Evolutionary conservation across 2,329 filamentous ascomycete genomes (phyloP), one percentile per base, ranked within the genome.

Genomic region (Pseudonectria foliicola): DNA sequence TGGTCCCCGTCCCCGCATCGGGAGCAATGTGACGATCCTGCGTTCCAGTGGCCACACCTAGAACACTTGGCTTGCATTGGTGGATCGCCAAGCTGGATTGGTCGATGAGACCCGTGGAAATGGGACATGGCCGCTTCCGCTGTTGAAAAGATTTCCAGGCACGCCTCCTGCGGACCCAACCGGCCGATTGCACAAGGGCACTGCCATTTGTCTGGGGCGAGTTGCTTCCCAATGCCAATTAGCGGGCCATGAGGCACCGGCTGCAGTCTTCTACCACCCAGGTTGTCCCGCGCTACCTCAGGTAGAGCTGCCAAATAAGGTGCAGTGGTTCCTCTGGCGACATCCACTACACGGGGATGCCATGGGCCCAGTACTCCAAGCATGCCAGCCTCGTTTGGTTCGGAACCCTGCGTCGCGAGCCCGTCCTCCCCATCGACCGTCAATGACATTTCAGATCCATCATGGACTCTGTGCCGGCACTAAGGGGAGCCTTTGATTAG

Each of bases 161-260:
- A 40, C 12, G 25, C 13, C 10, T 13, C 8, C 18, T 21, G 18
- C 5, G 18, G 8, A 21, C 5, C 18, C 18, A 8, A 6, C 5
- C 8, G 5, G 4, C 21, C 15, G 23, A 12, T 15, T 12, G 10
- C 16, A 13, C 26, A 36, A n/a, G 29, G 30, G 16, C 36, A 36
- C 29, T 29, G 34, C 38, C 44, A 44, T 27, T 18, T n/a, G 10
- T 11, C 21, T 11, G 15, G 28, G 13, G 18, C 10, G 24, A 33
- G 8, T 7, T 37, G 33, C 10, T 31, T 42, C 7, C 39, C 39
- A 25, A 44, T 37, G 13, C 31, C 34, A 25, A 39, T 31, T 4
- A 36, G 23, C 7, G 21, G 34, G 13, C 23, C 13, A 16, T 24
- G 25, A 23, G 18, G 31, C 27, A 39, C 37, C 13, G 36, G 26